Evolutionary conservation across 2,329 filamentous ascomycete species (phyloP).

Genomic region (Tolypocladium pustulatum): DNA sequence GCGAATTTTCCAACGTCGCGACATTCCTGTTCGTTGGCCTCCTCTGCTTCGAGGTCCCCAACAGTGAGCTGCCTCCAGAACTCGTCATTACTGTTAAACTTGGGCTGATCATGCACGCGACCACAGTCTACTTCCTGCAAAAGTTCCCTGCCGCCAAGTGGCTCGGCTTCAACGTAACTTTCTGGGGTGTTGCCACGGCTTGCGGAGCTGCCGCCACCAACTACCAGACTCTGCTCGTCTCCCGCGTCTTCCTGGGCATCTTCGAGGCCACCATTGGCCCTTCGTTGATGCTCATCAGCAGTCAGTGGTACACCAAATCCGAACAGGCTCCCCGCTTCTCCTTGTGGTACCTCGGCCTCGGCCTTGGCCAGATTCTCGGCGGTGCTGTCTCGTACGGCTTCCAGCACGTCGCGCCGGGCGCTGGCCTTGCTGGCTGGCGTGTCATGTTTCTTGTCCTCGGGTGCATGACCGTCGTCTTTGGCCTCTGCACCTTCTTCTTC

Average conservation of each 20-base stretch:
- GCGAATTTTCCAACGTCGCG: conserved; percentile 52
- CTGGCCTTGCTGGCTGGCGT: conserved; percentile 53
- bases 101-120: background rate
- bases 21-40: conserved; percentile 55
- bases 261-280: conserved; percentile 52
- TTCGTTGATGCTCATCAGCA: conserved; percentile 49
- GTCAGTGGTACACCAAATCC: conserved; percentile 51
- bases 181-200: conserved; percentile 48
- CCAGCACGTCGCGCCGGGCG: conserved; percentile 40
- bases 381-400: conserved; percentile 53
- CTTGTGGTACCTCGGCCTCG: conserved; percentile 51
- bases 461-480: conserved; percentile 25
- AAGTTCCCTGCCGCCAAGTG: conserved; percentile 50
- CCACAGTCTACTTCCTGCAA: conserved; percentile 45
- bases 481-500: conserved; percentile 19
- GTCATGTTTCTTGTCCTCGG: conserved; percentile 64
- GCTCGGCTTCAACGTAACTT: conserved; percentile 45
- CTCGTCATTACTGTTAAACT: background rate
- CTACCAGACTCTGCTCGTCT: conserved; percentile 42
- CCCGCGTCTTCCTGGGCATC: conserved; percentile 47
- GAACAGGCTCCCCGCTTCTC: conserved; percentile 50
- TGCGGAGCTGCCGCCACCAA: conserved; percentile 41
- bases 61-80: conserved; percentile 27
- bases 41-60: conserved; percentile 47
- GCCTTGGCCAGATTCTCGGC: conserved; percentile 50